Percentiles rank a stretch among this genome's conserved stretches.
Conservation (phyloP, 2,329 filamentous ascomycete species). For the Orbilia javanica region DNA sequence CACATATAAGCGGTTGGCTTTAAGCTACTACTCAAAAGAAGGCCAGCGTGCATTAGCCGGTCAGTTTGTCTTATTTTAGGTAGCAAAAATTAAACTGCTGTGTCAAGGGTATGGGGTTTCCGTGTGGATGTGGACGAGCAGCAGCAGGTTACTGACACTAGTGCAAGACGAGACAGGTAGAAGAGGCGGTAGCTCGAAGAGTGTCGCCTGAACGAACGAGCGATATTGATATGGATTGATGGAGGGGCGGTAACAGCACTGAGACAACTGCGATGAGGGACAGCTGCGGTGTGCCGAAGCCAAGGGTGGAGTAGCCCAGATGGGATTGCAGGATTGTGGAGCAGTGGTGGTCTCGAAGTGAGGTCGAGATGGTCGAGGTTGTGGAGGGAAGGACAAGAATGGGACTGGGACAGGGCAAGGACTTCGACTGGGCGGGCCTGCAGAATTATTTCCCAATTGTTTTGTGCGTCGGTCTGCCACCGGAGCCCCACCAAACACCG, state of each 20-base stretch:
- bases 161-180: constrained; percentile 1
- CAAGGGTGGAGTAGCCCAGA: constrained; percentile 16
- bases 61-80: constrained; percentile 3
- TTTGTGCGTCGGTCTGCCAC: constrained; percentile 41
- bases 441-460: constrained; percentile 40
- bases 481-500: constrained; percentile 54
- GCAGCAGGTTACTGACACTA: constrained; percentile 26
- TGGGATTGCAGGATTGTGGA: constrained; percentile 10
- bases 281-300: not conserved
- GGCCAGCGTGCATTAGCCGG: not conserved
- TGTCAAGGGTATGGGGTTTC: constrained; percentile 4
- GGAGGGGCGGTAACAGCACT: constrained; percentile 8
- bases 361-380: not conserved
- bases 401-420: too few species aligned
- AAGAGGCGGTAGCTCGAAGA: not conserved
- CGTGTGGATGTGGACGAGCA: not conserved
- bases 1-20: constrained; percentile 48
- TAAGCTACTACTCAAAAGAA: constrained; percentile 5
- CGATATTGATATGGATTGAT: not conserved
- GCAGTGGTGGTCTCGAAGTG: constrained; percentile 25
- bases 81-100: not conserved
- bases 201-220: constrained; percentile 4
- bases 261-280: constrained; percentile 9
- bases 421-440: constrained; percentile 10
- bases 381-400: not conserved